Percentiles rank a stretch among this genome's conserved stretches.
These are phyloP conservation scores for Solanum gracilifrons DNA, from an alignment of 257 asterid species.

Conservation along the genomic window DNA sequence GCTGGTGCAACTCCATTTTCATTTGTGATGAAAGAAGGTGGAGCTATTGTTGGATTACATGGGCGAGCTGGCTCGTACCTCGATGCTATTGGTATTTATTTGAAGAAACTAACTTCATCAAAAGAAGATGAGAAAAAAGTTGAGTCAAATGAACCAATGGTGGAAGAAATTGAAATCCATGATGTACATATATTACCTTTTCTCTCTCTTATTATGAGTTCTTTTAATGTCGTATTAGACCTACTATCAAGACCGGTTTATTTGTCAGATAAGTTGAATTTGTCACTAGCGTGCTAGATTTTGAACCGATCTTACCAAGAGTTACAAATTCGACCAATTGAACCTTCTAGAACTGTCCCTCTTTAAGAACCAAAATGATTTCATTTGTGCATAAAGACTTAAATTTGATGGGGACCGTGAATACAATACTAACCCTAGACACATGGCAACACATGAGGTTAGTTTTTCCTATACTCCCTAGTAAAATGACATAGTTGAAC, in stretches of 20 bases:
- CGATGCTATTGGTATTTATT: conserved; percentile 9
- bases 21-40: neutral
- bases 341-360: neutral
- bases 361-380: neutral
- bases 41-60: conserved; percentile 8
- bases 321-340: neutral
- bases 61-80: neutral
- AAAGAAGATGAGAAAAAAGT: neutral
- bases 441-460: neutral
- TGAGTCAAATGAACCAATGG: neutral
- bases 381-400: neutral
- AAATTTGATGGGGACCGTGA: neutral
- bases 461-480: neutral
- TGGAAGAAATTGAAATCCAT: neutral
- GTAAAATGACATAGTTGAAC: neutral
- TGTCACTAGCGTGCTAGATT: neutral
- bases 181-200: neutral
- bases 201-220: neutral
- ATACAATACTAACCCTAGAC: neutral
- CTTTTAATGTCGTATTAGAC: neutral
- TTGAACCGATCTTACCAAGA: too few relatives aligned
- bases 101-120: neutral
- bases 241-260: accelerated
- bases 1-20: neutral
- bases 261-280: accelerated